phyloP scores from a whole-genome alignment of 2,329 filamentous ascomycete genomes.

The Fusarium veterinarium region DNA sequence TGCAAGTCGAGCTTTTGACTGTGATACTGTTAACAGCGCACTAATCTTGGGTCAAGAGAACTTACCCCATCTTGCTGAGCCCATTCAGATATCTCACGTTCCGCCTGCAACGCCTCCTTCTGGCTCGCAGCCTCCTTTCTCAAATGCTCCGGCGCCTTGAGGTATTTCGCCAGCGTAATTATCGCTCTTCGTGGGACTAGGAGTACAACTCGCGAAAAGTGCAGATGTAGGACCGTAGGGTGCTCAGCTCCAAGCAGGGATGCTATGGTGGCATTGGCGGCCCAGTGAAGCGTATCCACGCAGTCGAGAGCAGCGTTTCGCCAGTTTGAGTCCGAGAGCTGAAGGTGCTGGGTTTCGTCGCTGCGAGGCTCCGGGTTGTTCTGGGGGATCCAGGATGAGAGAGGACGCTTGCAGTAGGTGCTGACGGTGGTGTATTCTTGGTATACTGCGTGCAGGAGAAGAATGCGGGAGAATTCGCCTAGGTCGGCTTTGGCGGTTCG shows the following conservation, averaged over 20 bases:
- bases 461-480: constrained; percentile 35
- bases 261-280: constrained; percentile 63
- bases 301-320: constrained; percentile 59
- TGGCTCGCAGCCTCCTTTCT: constrained; percentile 23
- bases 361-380: background rate
- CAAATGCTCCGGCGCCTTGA: background rate
- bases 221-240: constrained; percentile 65
- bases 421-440: constrained; percentile 31
- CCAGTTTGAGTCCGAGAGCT: constrained; percentile 47
- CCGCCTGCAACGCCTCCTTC: constrained; percentile 34
- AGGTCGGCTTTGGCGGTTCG: constrained; percentile 30
- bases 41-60: fast-evolving
- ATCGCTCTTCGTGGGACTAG: constrained; percentile 62
- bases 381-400: constrained; percentile 38
- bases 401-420: constrained; percentile 25
- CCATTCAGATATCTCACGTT: constrained; percentile 50
- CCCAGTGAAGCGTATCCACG: constrained; percentile 68
- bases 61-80: constrained; percentile 46
- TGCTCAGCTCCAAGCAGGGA: constrained; percentile 63
- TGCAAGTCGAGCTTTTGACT: constrained; percentile 59
- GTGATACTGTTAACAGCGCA: background rate
- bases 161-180: constrained; percentile 52
- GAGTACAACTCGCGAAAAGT: constrained; percentile 64
- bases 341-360: background rate
- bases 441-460: constrained; percentile 39